These are phyloP conservation scores for Epichloe baconii DNA, from an alignment of 2,329 filamentous ascomycete genomes.

Conservation along the genomic window DNA sequence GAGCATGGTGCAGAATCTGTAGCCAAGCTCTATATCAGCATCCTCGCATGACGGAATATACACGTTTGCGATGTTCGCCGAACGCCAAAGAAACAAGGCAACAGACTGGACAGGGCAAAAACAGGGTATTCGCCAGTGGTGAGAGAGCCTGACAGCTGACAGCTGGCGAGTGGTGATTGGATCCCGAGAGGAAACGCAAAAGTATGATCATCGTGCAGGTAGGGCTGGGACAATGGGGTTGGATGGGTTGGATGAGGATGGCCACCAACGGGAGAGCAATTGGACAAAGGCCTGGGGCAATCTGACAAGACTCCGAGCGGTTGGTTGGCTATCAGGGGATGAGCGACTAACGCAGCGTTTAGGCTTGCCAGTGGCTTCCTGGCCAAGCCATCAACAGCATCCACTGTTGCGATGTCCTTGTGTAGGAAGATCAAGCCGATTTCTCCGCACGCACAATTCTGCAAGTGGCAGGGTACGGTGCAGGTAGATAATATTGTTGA, in stretches of 20 bases:
- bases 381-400: background rate
- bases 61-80: background rate
- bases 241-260: background rate
- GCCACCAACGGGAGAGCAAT: background rate
- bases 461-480: background rate
- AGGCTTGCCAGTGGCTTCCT: constrained; percentile 1
- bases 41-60: background rate
- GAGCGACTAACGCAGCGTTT: constrained; percentile 2
- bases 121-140: background rate
- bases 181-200: background rate
- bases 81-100: background rate
- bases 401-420: background rate
- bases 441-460: background rate
- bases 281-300: background rate
- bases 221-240: background rate
- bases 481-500: background rate
- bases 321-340: background rate
- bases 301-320: background rate
- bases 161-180: constrained; percentile 6
- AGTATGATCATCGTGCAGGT: background rate
- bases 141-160: constrained; percentile 2
- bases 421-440: background rate
- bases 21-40: background rate
- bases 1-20: background rate
- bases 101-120: background rate